These are phyloP conservation scores for Xylariaceae sp. DNA, from an alignment of 2,329 filamentous ascomycete species.

Conservation along the genomic window DNA sequence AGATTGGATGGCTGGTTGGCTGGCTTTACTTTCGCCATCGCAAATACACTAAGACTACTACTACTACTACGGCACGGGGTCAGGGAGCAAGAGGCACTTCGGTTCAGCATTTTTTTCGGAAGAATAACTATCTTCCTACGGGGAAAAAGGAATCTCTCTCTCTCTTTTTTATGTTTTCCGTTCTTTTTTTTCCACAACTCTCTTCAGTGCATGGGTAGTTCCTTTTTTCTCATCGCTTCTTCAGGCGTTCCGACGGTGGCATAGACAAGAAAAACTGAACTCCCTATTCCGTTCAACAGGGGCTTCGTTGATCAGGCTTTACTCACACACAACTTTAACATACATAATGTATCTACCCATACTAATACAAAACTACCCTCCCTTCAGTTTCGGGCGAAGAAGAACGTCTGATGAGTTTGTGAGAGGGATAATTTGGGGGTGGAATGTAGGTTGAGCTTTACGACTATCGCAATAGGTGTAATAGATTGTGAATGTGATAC, in stretches of 20 bases:
- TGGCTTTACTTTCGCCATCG: constrained; percentile 14
- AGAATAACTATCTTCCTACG: constrained; percentile 2
- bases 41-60: constrained; percentile 15
- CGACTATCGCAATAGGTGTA: too few relatives aligned
- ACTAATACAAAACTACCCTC: constrained; percentile 12
- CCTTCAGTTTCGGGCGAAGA: background rate
- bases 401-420: background rate
- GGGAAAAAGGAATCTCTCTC: background rate
- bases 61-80: constrained; percentile 5
- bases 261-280: constrained; percentile 9
- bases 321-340: constrained; percentile 3
- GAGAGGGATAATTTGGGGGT: background rate
- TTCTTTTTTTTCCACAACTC: background rate
- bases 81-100: constrained; percentile 5
- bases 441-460: background rate
- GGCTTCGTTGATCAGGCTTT: constrained; percentile 7
- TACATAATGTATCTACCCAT: constrained; percentile 1
- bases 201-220: background rate
- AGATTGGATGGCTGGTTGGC: constrained; percentile 13
- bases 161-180: background rate
- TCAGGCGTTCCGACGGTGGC: constrained; percentile 15
- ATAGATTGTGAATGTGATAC: too few relatives aligned
- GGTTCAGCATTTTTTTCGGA: constrained; percentile 7
- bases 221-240: background rate
- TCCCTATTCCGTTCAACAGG: background rate